Conservation (phyloP, 2,329 filamentous ascomycete genomes). For the Ophiosphaerella korrae region DNA sequence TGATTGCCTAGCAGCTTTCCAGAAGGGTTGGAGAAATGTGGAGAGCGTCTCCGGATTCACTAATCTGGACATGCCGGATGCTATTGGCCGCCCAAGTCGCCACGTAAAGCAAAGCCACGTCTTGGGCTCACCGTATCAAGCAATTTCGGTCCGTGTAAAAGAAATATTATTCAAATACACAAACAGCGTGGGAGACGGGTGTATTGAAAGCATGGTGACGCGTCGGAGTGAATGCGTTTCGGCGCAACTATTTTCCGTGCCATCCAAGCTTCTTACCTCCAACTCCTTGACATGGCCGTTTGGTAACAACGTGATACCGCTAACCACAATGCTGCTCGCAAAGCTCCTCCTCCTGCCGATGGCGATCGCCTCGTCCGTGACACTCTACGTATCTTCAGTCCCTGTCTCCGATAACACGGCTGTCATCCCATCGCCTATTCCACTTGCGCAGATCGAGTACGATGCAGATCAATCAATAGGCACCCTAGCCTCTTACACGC, state of each 20-base stretch:
- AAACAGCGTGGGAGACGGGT: background rate
- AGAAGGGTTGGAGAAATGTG: conserved; percentile 29
- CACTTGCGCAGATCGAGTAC: conserved; percentile 52
- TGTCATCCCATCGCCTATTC: conserved; percentile 43
- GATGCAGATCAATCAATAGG: conserved; percentile 45
- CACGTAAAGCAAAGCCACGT: conserved; percentile 23
- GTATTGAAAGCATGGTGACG: background rate
- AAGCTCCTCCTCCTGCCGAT: conserved; percentile 44
- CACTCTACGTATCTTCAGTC: conserved; percentile 70
- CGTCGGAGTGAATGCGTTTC: conserved; percentile 11
- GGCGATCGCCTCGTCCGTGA: conserved; percentile 46
- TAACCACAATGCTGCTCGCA: conserved; percentile 44
- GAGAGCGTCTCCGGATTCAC: conserved; percentile 39
- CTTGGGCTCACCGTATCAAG: conserved; percentile 9
- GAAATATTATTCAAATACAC: background rate
- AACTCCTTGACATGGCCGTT: conserved; percentile 7
- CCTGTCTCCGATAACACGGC: conserved; percentile 77
- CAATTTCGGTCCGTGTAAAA: conserved; percentile 8
- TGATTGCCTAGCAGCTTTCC: conserved; percentile 26
- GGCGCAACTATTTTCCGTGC: conserved; percentile 21
- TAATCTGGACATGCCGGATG: conserved; percentile 32
- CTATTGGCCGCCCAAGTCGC: conserved; percentile 26
- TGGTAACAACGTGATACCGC: conserved; percentile 2
- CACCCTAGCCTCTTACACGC: conserved; percentile 42
- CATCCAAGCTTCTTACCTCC: conserved; percentile 12